Base-by-base conservation (phyloP, 2,329 filamentous ascomycete species). In the Clonostachys chloroleuca region DNA sequence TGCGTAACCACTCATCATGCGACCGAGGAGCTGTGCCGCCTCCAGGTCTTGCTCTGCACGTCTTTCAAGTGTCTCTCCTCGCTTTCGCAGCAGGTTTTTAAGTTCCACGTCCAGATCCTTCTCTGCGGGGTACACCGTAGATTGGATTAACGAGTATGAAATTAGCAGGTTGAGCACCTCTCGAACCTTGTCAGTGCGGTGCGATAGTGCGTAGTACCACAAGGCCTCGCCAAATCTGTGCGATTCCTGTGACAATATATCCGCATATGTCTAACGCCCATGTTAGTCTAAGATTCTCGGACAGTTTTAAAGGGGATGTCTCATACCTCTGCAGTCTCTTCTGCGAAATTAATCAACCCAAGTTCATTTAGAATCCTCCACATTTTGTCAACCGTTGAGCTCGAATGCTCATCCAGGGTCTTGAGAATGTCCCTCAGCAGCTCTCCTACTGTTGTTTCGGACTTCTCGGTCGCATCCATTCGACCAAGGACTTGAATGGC, bases 1-100 rank as follows among this genome's bases (percentile, higher is more conserved):
- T 18, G 92, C 92, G 59, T 97, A 97, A 18, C 92, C 92, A 62
- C 89, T 94, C 10, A 96, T 82, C 68, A 92, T 86, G 51, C 86
- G 87, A 42, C 92, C 89, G 4, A 97, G 75, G 12, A 96, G 79
- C 55, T 88, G 80, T 9, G 92, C 92, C 8, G 90, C 92, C 60
- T 92, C 86, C 34, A 87, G 70, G 57, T 96, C 92, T 46, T 86
- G 78, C 24, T 79, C 77, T 6, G 89, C 87, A 46, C 92, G 82
- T 33, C 80, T 74, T 47, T 85, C 81, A 4, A 97, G 74, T 1
- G 87, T 86, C 13, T 80, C 68, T 54, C 85, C 86, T 12, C 91
- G 87, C 45, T 86, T 83, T 46, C 77, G 78, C 46, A 96, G 77
- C 39, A 97, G 75, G 13, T 77, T 73, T 47, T 74, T 75, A 12